phyloP scores from a whole-genome alignment of 768 basidiomycete species.

The Suillus subalutaceus region DNA sequence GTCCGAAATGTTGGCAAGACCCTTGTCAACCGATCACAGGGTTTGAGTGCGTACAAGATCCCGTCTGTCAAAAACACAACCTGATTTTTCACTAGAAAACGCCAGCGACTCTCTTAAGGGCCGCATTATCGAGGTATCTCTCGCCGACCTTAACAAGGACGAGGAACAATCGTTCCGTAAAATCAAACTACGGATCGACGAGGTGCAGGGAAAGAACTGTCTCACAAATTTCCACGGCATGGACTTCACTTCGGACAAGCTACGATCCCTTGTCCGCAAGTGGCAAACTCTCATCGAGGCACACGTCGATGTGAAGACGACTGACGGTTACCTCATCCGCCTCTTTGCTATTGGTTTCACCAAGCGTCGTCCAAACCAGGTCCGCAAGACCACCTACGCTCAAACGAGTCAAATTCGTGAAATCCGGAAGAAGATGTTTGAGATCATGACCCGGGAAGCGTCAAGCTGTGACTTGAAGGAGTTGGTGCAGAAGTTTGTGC shows the following conservation, averaged over 20 bases:
- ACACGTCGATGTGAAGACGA: conserved; percentile 98
- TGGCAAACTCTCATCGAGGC: conserved; percentile 99
- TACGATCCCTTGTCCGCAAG: conserved; percentile 98
- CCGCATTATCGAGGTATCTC: conserved; percentile 93
- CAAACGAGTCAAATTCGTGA: conserved; percentile 93
- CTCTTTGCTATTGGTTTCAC: conserved; percentile 99
- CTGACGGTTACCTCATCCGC: conserved; percentile 98
- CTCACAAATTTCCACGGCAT: conserved; percentile 99
- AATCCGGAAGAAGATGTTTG: conserved; percentile 99
- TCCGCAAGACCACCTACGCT: conserved; percentile 99
- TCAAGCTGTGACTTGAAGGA: conserved; percentile 97
- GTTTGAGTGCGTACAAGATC: conserved; percentile 76
- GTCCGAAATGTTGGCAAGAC: conserved; percentile 97
- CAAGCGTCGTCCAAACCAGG: conserved; percentile 93
- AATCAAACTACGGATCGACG: conserved; percentile 97
- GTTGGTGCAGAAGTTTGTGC: conserved; percentile 97
- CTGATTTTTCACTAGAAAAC: conserved; percentile 66
- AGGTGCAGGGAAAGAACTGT: conserved; percentile 98
- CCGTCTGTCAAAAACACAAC: conserved; percentile 8
- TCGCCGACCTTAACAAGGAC: conserved; percentile 98
- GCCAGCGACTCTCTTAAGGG: conserved; percentile 98
- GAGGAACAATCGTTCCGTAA: conserved; percentile 99
- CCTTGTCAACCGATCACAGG: conserved; percentile 95
- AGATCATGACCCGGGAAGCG: conserved; percentile 96
- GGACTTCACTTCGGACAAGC: conserved; percentile 99